phyloP scores from a whole-genome alignment of 169 alveolate genomes.

The Cryptosporidium baileyi region DNA sequence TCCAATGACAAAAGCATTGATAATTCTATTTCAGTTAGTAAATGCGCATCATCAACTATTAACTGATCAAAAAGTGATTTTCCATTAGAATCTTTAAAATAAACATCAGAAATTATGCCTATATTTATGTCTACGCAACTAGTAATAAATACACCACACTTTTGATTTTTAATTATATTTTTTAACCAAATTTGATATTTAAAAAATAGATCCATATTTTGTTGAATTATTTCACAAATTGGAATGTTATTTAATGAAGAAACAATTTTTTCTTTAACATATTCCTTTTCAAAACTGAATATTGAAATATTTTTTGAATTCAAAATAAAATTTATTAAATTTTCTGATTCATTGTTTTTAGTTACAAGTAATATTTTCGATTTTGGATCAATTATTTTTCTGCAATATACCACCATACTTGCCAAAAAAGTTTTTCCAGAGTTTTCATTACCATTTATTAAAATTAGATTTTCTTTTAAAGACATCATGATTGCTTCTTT shows the following conservation, averaged over 20 bases:
- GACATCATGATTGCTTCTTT: not conserved
- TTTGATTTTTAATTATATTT: too few relatives aligned
- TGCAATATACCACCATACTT: not conserved
- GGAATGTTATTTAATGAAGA: not conserved
- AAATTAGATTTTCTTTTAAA: not conserved
- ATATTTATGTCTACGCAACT: too few relatives aligned
- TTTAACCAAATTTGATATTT: too few relatives aligned
- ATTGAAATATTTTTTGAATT: not conserved
- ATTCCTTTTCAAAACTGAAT: not conserved
- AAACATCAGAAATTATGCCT: not conserved
- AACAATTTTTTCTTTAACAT: not conserved
- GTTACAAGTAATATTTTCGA: conserved; percentile 5
- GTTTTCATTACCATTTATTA: not conserved
- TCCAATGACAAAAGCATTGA: not conserved
- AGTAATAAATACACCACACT: too few relatives aligned
- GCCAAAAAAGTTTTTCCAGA: not conserved
- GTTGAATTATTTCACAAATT: too few relatives aligned
- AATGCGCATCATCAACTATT: not conserved
- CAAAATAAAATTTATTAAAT: not conserved
- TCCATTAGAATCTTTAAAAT: not conserved
- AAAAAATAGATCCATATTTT: too few relatives aligned
- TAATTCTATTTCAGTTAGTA: conserved; percentile 1
- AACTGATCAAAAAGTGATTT: not conserved
- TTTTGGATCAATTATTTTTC: not conserved
- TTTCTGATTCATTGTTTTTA: not conserved